Evolutionary conservation across 2,329 filamentous ascomycete species (phyloP), one percentile per base, ranked within the genome.

Genomic region (Uncinocarpus reesii): DNA sequence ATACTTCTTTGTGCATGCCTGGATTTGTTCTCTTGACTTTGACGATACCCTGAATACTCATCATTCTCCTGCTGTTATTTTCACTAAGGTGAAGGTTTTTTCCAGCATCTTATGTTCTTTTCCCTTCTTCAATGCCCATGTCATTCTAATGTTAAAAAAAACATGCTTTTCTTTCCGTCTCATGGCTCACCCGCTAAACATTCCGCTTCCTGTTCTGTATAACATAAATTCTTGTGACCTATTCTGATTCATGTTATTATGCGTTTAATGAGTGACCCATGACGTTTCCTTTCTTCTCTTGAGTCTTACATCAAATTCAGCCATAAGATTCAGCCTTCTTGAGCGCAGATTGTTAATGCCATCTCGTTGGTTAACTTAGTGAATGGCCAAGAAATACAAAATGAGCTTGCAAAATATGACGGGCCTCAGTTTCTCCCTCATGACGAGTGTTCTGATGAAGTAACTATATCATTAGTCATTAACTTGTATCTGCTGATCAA

Each of bases 41-140:
- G 21, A 48, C 20, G 40, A 47, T 47, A 47, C 44, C 44, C 44
- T 47, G 42, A 45, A 45, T 29, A 20, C 36, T 28, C 45, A 47
- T 18, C 26, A 32, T 31, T 41, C 35, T 40, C 35, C 36, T 32
- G 8, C 36, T 35, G 6, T 28, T 16, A 24, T 20, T 34, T 41
- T 21, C 29, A 26, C 16, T 18, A n/a, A 26, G 36, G 35, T 16
- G 5, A 11, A 15, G 26, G 23, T 40, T 40, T 35, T 16, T 18
- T 15, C 34, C 32, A 45, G 36, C 41, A 26, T 41, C 45, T 28
- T n/a, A 20, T 41, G 15, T 40, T 31, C 15, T 20, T 21, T 40
- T 47, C 11, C 23, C 15, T 23, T 34, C 15, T 36, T 29, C 31
- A 28, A 48, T 48, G 46, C 8, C 31, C n/a, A 43, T 48, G 46